phyloP scores from a whole-genome alignment of 352 stramenopile genomes.

The Pythium sukuiense region DNA sequence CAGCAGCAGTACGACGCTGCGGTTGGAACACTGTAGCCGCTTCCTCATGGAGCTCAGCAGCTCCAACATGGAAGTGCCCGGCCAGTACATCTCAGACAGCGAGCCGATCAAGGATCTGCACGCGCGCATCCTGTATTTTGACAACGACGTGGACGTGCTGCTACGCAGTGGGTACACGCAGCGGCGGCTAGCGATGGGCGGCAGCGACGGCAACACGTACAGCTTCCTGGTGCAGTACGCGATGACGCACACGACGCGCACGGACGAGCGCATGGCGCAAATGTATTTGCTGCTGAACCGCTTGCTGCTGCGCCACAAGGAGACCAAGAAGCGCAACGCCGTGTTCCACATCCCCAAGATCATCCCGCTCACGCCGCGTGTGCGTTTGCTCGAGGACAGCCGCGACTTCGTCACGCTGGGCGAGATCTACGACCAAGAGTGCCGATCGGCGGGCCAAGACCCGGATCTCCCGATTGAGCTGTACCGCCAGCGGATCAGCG shows the following conservation, averaged over 20 bases:
- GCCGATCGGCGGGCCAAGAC: slow-evolving; percentile 64
- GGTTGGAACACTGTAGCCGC: slow-evolving; percentile 87
- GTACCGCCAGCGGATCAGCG: slow-evolving; percentile 71
- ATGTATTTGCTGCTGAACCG: slow-evolving; percentile 91
- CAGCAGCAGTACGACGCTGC: slow-evolving; percentile 39
- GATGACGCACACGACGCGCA: slow-evolving; percentile 92
- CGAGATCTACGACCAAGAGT: slow-evolving; percentile 86
- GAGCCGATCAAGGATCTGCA: slow-evolving; percentile 92
- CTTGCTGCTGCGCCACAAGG: slow-evolving; percentile 82
- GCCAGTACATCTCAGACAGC: slow-evolving; percentile 90
- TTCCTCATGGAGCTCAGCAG: slow-evolving; percentile 88
- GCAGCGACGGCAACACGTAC: slow-evolving; percentile 86
- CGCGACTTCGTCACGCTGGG: slow-evolving; percentile 82
- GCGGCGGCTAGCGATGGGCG: slow-evolving; percentile 87
- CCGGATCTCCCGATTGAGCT: slow-evolving; percentile 79
- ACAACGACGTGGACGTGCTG: slow-evolving; percentile 84
- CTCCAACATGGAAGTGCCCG: slow-evolving; percentile 89
- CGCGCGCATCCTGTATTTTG: slow-evolving; percentile 88
- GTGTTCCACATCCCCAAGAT: slow-evolving; percentile 91
- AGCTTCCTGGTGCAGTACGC: slow-evolving; percentile 93
- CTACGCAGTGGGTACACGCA: slow-evolving; percentile 90
- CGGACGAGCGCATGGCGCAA: slow-evolving; percentile 94
- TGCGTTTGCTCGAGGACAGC: slow-evolving; percentile 87
- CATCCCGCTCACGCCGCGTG: slow-evolving; percentile 90
- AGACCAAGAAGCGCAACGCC: slow-evolving; percentile 86